phyloP scores from a whole-genome alignment of 257 asterid genomes.

The Solanum lignicaule region DNA sequence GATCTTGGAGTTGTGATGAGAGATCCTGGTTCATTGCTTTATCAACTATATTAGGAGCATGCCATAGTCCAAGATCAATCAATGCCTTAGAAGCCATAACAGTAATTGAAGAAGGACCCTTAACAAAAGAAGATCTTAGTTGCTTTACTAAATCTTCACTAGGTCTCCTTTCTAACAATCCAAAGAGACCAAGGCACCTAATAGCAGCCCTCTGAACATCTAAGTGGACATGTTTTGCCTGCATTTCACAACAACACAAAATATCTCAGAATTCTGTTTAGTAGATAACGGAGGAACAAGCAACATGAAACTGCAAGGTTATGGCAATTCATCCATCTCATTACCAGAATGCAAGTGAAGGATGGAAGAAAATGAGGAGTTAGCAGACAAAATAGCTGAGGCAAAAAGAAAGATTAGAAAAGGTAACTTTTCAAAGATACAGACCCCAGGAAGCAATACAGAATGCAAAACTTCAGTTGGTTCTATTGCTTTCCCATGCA shows the following conservation, averaged over 20 bases:
- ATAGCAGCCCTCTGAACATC: conserved; percentile 90
- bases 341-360: neutral
- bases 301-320: neutral
- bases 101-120: conserved; percentile 43
- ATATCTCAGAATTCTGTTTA: neutral
- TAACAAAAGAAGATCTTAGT: conserved; percentile 52
- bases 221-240: conserved; percentile 76
- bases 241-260: conserved; percentile 20
- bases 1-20: conserved; percentile 33
- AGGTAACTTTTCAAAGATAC: conserved; percentile 1
- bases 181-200: conserved; percentile 91
- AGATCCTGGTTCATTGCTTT: conserved; percentile 50
- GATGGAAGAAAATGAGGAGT: neutral
- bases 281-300: neutral
- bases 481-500: conserved; percentile 65
- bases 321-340: neutral
- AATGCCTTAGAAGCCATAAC: conserved; percentile 73
- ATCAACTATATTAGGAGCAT: conserved; percentile 74
- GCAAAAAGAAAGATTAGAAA: neutral
- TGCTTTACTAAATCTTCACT: conserved; percentile 58
- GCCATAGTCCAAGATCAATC: conserved; percentile 95
- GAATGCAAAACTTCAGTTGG: conserved; percentile 72
- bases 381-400: neutral
- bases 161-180: conserved; percentile 68
- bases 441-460: conserved; percentile 90